Evolutionary conservation across 1,139 yeast genomes (phyloP).

Genomic region (Suhomyces panamericanus): DNA sequence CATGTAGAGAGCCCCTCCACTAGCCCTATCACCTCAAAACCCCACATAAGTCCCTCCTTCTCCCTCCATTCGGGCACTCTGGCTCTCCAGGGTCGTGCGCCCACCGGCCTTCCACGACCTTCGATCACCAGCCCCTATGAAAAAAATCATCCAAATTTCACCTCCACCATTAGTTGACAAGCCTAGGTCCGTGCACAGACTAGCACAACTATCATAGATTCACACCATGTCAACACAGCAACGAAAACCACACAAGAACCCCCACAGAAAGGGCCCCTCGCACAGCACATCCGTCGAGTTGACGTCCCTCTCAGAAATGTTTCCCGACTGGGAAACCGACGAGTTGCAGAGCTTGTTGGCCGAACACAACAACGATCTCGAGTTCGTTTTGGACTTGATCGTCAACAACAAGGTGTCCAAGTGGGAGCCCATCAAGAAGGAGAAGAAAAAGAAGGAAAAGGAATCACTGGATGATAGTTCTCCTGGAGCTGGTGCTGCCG

Average conservation of each 20-base stretch:
- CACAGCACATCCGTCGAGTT: slow-evolving; percentile 35
- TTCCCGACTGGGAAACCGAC: slow-evolving; percentile 92
- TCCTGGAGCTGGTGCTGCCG: slow-evolving; percentile 4
- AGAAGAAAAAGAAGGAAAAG: slow-evolving; percentile 43
- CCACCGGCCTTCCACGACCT: slow-evolving; percentile 12
- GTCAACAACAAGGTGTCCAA: slow-evolving; percentile 72
- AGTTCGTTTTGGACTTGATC: slow-evolving; percentile 80
- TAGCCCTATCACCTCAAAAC: too few species aligned
- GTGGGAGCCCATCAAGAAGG: slow-evolving; percentile 59
- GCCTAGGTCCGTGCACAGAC: slow-evolving; percentile 11
- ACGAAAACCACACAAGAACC: slow-evolving; percentile 47
- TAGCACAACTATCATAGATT: slow-evolving; percentile 9
- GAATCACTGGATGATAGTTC: slow-evolving; percentile 11
- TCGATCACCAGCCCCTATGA: slow-evolving; percentile 14
- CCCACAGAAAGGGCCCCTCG: slow-evolving; percentile 39
- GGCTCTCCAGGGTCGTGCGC: slow-evolving; percentile 7
- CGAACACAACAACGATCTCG: slow-evolving; percentile 73
- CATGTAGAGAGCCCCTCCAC: too few species aligned
- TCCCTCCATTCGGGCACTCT: too few species aligned
- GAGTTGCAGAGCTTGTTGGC: slow-evolving; percentile 75
- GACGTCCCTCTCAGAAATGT: slow-evolving; percentile 72
- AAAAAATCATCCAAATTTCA: slow-evolving; percentile 10
- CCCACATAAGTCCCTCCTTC: too few species aligned
- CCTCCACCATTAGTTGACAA: slow-evolving; percentile 10
- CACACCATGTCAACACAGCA: slow-evolving; percentile 25